Evolutionary conservation across 768 basidiomycete species (phyloP).

Genomic region (Suillus subalutaceus): DNA sequence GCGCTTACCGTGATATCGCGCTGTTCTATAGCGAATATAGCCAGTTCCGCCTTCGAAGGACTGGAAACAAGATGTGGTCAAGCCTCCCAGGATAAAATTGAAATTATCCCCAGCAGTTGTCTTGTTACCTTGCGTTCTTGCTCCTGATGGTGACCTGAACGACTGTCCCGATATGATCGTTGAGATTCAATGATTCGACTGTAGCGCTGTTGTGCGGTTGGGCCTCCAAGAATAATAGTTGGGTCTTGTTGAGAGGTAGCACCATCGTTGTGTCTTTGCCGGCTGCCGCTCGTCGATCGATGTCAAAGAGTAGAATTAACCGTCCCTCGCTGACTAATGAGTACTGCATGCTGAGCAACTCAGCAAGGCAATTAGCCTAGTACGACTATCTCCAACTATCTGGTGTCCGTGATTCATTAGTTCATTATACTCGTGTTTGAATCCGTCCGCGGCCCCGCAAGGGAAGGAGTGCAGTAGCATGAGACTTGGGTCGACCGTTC

Average conservation of each 20-base stretch:
- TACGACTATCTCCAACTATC: no score
- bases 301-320: no score
- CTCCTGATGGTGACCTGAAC: conserved; percentile 6
- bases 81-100: not conserved
- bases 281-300: not conserved
- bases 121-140: not conserved
- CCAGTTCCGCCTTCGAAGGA: not conserved
- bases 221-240: not conserved
- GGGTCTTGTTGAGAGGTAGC: conserved; percentile 7
- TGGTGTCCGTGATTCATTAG: no score
- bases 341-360: no score
- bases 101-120: not conserved
- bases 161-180: not conserved
- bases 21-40: conserved; percentile 2
- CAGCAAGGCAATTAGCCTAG: no score
- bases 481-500: not conserved
- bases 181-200: not conserved
- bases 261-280: not conserved
- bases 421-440: not conserved
- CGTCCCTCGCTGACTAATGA: no score
- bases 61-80: not conserved
- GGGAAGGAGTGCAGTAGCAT: not conserved
- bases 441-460: not conserved
- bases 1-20: conserved; percentile 2
- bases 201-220: not conserved